Conservation (phyloP, 2,329 filamentous ascomycete genomes). For the Ophiosphaerella herpotricha region DNA sequence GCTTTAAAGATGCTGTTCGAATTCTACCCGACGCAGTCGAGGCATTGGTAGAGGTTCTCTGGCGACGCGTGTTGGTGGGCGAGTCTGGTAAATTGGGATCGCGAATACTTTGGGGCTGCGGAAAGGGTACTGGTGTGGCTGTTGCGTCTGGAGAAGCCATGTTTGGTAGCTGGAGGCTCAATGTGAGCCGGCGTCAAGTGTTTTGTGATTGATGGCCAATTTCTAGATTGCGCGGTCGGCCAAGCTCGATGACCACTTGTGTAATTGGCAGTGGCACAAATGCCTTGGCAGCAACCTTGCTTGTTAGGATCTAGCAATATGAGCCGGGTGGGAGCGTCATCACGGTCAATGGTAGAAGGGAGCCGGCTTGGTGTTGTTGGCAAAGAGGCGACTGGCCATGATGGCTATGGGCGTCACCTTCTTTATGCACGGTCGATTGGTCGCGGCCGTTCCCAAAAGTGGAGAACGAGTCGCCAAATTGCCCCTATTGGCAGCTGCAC, state of each 20-base stretch:
- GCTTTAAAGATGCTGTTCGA: slow-evolving; percentile 42
- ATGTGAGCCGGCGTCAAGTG: neutral
- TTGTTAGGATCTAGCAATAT: slow-evolving; percentile 2
- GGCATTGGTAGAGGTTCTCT: slow-evolving; percentile 37
- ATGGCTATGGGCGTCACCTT: slow-evolving; percentile 1
- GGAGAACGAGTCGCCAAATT: neutral
- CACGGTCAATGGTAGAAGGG: neutral
- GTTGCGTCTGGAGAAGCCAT: slow-evolving; percentile 29
- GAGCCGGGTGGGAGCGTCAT: slow-evolving; percentile 4
- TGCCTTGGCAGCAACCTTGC: slow-evolving; percentile 23
- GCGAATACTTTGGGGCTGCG: slow-evolving; percentile 23
- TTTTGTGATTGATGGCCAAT: slow-evolving; percentile 8
- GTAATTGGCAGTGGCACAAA: slow-evolving; percentile 10
- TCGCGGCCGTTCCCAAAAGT: neutral
- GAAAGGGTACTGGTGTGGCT: slow-evolving; percentile 35
- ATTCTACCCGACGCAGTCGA: slow-evolving; percentile 39
- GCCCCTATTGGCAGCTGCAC: neutral
- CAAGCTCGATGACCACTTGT: slow-evolving; percentile 16
- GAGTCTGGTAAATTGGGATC: slow-evolving; percentile 18
- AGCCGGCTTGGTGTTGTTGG: slow-evolving; percentile 7
- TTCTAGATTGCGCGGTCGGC: slow-evolving; percentile 8
- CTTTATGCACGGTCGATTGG: slow-evolving; percentile 1
- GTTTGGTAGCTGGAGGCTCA: neutral
- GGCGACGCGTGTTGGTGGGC: slow-evolving; percentile 19
- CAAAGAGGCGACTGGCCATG: slow-evolving; percentile 3